phyloP scores from a whole-genome alignment of 2,329 filamentous ascomycete species.

The Exophiala aquamarina region DNA sequence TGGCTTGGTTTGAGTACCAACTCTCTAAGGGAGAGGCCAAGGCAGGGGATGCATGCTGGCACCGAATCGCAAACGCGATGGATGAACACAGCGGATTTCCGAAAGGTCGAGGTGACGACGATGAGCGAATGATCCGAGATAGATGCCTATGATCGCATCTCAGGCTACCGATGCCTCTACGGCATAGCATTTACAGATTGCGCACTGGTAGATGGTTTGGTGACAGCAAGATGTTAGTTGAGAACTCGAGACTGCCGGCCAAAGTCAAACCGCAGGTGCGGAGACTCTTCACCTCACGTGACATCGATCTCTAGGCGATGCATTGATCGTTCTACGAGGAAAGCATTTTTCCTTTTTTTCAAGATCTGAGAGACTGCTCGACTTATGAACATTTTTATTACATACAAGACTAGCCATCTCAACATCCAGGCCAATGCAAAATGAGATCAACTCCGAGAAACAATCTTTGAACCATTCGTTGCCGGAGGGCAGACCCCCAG shows the following conservation, averaged over 20 bases:
- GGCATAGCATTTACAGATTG: too few relatives aligned
- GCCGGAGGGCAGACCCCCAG: too few relatives aligned
- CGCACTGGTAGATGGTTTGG: too few relatives aligned
- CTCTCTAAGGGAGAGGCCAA: conserved; percentile 1
- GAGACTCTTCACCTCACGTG: too few relatives aligned
- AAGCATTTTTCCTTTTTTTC: too few relatives aligned
- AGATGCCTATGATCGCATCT: too few relatives aligned
- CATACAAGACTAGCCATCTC: conserved; percentile 16
- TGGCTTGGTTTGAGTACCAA: conserved; percentile 3
- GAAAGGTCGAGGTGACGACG: background rate
- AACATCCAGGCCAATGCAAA: conserved; percentile 12
- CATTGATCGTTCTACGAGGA: too few relatives aligned
- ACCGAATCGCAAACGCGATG: background rate
- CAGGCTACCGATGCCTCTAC: too few relatives aligned
- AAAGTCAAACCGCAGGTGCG: too few relatives aligned
- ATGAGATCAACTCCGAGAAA: conserved; percentile 15
- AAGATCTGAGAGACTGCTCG: background rate
- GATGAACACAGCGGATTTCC: background rate
- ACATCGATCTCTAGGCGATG: too few relatives aligned
- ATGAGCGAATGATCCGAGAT: background rate
- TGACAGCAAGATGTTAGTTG: too few relatives aligned
- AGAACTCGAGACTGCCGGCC: too few relatives aligned
- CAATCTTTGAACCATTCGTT: conserved; percentile 5
- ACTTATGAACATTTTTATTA: conserved; percentile 22
- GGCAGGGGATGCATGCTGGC: conserved; percentile 12